phyloP scores from a whole-genome alignment of 2,329 filamentous ascomycete species.

The Pyricularia grisea region DNA sequence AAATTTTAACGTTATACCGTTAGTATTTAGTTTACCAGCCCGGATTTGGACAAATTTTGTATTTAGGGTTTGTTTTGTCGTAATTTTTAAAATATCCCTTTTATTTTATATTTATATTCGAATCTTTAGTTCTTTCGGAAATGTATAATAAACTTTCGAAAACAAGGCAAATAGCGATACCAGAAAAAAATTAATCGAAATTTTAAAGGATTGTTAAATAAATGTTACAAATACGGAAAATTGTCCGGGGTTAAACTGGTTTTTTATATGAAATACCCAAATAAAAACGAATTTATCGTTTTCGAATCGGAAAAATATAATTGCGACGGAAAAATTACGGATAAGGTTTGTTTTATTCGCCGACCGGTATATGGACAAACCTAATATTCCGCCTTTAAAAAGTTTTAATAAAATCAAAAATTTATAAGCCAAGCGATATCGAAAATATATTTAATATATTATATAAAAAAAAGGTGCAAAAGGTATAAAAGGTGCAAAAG shows the following conservation, averaged over 20 bases:
- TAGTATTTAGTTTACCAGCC: neutral
- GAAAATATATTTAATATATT: too few species aligned
- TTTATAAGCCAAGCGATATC: too few species aligned
- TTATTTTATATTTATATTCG: neutral
- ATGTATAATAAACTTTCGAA: neutral
- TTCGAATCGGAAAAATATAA: too few species aligned
- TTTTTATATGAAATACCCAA: neutral
- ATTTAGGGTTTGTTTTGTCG: neutral
- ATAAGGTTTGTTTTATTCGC: too few species aligned
- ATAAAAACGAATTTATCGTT: too few species aligned
- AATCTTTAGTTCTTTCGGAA: neutral
- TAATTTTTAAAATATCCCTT: neutral
- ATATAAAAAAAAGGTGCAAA: too few species aligned
- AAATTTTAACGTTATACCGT: neutral
- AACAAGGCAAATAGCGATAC: neutral
- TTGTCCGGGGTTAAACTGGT: neutral
- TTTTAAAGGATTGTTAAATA: neutral
- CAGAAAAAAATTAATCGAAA: neutral
- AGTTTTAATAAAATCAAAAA: too few species aligned
- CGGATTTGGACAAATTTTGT: neutral
- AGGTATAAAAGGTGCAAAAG: too few species aligned
- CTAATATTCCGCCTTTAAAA: too few species aligned
- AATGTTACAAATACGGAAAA: neutral
- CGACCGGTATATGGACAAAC: too few species aligned
- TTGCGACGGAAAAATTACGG: too few species aligned